A percentile compares a stretch with the other conserved stretches of the same genome.
Evolutionary conservation across 768 basidiomycete genomes (phyloP).

Genomic region (Mycena galericulata): DNA sequence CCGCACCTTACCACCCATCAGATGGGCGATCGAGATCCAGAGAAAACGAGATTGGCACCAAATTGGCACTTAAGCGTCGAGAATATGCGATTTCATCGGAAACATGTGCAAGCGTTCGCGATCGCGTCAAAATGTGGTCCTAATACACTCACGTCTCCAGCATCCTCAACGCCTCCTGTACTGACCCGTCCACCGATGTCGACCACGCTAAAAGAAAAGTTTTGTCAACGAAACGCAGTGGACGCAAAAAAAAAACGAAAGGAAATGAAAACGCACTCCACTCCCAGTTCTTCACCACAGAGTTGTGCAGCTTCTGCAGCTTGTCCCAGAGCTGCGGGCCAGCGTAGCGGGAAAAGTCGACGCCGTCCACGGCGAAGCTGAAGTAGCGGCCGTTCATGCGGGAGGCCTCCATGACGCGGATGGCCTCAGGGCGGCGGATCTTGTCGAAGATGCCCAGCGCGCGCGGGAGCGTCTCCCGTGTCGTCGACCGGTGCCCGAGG

Average conservation of each 20-base stretch:
- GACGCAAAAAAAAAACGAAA: not conserved
- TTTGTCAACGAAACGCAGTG: not conserved
- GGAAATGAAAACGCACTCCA: conserved; percentile 52
- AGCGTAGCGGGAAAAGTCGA: conserved; percentile 34
- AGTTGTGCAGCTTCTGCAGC: conserved; percentile 53
- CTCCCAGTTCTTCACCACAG: conserved; percentile 65
- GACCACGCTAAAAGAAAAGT: conserved; percentile 49
- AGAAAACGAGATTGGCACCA: no score
- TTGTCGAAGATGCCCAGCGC: conserved; percentile 62
- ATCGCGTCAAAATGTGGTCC: not conserved
- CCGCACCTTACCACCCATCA: not conserved
- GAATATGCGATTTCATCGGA: conserved; percentile 5
- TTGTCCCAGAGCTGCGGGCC: conserved; percentile 37
- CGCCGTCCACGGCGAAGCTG: conserved; percentile 48
- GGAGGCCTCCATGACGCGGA: conserved; percentile 51
- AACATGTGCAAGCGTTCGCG: not conserved
- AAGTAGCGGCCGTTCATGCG: conserved; percentile 58
- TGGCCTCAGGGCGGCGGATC: conserved; percentile 60
- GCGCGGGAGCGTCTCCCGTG: conserved; percentile 52
- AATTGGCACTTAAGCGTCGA: not conserved
- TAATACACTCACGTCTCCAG: conserved; percentile 32
- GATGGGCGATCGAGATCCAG: no score
- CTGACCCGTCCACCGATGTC: conserved; percentile 56
- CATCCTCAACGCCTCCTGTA: conserved; percentile 52
- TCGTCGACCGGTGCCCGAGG: conserved; percentile 58